Base-by-base conservation (phyloP, 2,329 filamentous ascomycete species). In the Emergomyces orientalis region DNA sequence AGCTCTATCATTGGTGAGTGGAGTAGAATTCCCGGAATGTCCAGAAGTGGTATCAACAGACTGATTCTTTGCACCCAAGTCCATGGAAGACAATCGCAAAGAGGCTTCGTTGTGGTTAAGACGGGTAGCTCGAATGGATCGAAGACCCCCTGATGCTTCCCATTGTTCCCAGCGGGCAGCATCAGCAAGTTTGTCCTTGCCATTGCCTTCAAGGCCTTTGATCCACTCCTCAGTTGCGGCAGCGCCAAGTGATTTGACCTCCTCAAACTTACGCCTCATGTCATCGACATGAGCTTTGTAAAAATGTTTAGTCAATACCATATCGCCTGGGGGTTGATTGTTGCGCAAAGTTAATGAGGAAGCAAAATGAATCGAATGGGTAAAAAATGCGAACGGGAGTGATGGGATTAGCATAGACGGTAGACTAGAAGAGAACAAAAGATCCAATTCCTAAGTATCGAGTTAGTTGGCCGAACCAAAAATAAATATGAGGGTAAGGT, bases 191-290 rank as follows among this genome's bases (percentile, higher is more conserved):
- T 80, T 76, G 63, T 84, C 80, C 68, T 83, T 84, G 11, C 88
- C 88, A 63, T 84, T 81, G 34, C 77, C 78, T 52, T 86, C 82
- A 3, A 94, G 80, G 11, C 89, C 89, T 74, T 92, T 92, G 37
- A 86, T 79, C 89, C 90, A 94, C 73, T 92, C 89, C 67, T 90
- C 87, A 3, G 83, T 82, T 13, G 87, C 84, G 51, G 86, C 86
- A 54, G 81, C 69, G n/a, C 89, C 88, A 67, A 90, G 81, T n/a
- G 78, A 75, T 68, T 84, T 84, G 61, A 86, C 88, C 5, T 84
- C 78, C 52, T 83, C 77, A 67, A 90, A 85, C 69, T 90, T 85
- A 39, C 77, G 71, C 63, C 82, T 82, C 66, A 92, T 81, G 8
- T 80, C 79, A 32, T 86, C 80, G 43, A 91, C 80, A 63, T 91